These are phyloP conservation scores for Populus hybrid DNA, from an alignment of 441 rosid genomes.

Conservation along the genomic window DNA sequence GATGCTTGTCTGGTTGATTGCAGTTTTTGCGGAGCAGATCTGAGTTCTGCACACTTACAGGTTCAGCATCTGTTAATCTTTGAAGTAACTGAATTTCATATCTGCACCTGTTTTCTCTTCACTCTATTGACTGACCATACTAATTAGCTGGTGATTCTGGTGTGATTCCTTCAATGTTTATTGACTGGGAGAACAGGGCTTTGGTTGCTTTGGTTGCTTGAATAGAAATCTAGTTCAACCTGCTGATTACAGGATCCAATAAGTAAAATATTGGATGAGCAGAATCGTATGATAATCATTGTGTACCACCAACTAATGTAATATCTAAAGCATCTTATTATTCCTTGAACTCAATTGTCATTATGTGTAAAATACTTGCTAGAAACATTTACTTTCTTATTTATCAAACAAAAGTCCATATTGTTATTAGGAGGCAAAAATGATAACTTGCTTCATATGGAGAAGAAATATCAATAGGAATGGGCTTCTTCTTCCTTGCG, in stretches of 20 bases:
- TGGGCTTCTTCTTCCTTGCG: not conserved
- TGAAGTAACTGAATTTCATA: not conserved
- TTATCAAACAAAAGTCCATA: not conserved
- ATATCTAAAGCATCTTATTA: not conserved
- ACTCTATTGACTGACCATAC: not conserved
- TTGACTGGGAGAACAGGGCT: not conserved
- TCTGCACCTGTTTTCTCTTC: conserved; percentile 9
- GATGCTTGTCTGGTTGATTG: conserved; percentile 83
- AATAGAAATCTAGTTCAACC: not conserved
- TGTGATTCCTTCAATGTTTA: not conserved
- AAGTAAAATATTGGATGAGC: not conserved
- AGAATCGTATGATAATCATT: not conserved
- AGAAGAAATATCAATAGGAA: not conserved
- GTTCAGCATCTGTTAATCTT: conserved; percentile 28
- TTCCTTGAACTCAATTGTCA: not conserved
- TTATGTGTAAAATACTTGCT: not conserved
- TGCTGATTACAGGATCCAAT: not conserved
- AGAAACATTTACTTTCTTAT: not conserved
- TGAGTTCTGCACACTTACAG: conserved; percentile 91
- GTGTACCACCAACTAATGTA: not conserved
- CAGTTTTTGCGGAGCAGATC: conserved; percentile 89
- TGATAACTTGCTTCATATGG: not conserved
- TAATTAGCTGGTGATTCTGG: not conserved
- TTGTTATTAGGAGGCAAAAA: not conserved
- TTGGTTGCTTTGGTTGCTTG: not conserved